Conservation (phyloP, 306 rosid species). For the Prosopis cineraria region DNA sequence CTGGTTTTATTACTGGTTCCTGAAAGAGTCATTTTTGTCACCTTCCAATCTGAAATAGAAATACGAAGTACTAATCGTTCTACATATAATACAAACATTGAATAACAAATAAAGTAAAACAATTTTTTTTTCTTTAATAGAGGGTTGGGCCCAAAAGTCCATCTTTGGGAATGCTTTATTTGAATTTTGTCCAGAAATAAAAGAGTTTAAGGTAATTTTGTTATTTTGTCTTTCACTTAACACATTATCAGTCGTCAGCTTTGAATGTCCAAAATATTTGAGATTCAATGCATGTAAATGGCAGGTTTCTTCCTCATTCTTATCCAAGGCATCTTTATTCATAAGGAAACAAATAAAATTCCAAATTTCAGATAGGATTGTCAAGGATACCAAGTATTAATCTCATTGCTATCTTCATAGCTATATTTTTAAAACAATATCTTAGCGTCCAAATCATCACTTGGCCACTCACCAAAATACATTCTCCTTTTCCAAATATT, state of each 20-base stretch:
- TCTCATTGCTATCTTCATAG: neutral
- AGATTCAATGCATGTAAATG: neutral
- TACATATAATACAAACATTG: constrained; percentile 16
- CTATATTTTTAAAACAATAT: neutral
- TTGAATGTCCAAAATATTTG: neutral
- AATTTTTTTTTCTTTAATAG: neutral
- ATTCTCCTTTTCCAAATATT: neutral
- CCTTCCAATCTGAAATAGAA: constrained; percentile 9
- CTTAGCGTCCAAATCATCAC: constrained; percentile 12
- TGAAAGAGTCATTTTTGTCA: constrained; percentile 44
- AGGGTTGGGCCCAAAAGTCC: neutral
- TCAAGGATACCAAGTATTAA: neutral
- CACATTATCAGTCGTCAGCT: neutral
- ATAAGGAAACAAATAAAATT: neutral
- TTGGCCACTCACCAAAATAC: neutral
- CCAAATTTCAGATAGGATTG: neutral
- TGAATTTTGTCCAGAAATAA: constrained; percentile 22
- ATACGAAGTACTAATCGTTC: constrained; percentile 15
- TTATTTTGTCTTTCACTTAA: neutral
- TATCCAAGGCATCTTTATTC: neutral
- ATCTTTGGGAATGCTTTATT: neutral
- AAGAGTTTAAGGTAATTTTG: neutral
- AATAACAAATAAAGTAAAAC: neutral
- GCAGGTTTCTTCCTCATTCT: neutral
- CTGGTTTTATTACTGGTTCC: constrained; percentile 94